Conservation (phyloP, 352 stramenopile species). For the Globisporangium emineosum region DNA sequence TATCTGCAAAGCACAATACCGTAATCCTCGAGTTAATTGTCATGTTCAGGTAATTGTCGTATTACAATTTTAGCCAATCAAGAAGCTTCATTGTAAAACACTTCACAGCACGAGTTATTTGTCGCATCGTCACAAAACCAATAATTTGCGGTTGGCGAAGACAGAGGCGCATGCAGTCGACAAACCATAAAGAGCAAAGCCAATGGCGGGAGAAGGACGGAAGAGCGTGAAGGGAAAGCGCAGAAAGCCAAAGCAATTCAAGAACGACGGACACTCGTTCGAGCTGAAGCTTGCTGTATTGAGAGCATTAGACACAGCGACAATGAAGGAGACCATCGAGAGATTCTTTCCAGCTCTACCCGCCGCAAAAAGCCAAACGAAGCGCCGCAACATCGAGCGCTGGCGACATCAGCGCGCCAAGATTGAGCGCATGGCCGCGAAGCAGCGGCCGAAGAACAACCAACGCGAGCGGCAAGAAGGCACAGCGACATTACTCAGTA, state of each 20-base stretch:
- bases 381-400: not conserved
- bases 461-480: not conserved
- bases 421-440: not conserved
- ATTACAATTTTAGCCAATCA: too few species aligned
- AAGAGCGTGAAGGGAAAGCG: slow-evolving; percentile 5
- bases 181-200: not conserved
- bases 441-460: not conserved
- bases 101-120: too few species aligned
- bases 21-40: too few species aligned
- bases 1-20: too few species aligned
- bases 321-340: slow-evolving; percentile 1
- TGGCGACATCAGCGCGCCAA: not conserved
- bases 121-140: slow-evolving; percentile 4
- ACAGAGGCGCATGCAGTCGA: not conserved
- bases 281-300: slow-evolving; percentile 11
- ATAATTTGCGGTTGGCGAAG: not conserved
- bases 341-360: not conserved
- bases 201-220: not conserved
- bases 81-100: too few species aligned
- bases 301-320: not conserved
- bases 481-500: not conserved
- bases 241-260: slow-evolving; percentile 5
- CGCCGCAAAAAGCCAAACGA: not conserved
- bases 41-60: too few species aligned
- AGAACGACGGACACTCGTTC: slow-evolving; percentile 3